phyloP scores from a whole-genome alignment of 2,329 filamentous ascomycete species.

The Aspergillus transmontanensis region DNA sequence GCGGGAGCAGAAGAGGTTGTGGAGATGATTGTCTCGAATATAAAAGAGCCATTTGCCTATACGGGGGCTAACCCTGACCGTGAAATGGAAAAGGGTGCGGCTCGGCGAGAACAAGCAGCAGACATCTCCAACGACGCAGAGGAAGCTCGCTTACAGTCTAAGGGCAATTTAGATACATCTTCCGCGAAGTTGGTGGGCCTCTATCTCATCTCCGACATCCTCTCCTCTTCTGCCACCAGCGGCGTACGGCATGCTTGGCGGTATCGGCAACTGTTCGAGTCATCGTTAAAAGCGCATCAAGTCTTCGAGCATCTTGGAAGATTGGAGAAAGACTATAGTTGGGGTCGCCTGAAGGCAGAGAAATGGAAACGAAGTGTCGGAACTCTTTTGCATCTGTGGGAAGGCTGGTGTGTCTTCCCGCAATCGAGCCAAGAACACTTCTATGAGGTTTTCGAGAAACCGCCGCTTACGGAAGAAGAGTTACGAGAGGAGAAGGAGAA shows the following conservation, averaged over 20 bases:
- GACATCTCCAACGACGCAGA: constrained; percentile 36
- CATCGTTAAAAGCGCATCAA: constrained; percentile 65
- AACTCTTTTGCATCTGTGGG: constrained; percentile 70
- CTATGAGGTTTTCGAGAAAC: constrained; percentile 69
- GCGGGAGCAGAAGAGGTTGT: constrained; percentile 87
- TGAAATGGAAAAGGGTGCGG: constrained; percentile 32
- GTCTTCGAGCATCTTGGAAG: constrained; percentile 76
- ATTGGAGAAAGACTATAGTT: constrained; percentile 70
- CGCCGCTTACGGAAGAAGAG: constrained; percentile 58
- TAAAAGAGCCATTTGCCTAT: constrained; percentile 74
- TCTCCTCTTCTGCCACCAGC: constrained; percentile 74
- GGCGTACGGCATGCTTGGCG: constrained; percentile 84
- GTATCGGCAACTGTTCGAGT: constrained; percentile 79
- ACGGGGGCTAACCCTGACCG: constrained; percentile 68
- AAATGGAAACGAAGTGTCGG: constrained; percentile 81
- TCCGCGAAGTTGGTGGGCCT: constrained; percentile 76
- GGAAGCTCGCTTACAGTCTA: constrained; percentile 34
- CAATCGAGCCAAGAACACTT: constrained; percentile 73
- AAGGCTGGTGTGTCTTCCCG: constrained; percentile 68
- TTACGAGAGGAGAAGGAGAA: constrained; percentile 47
- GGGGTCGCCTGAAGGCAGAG: constrained; percentile 80
- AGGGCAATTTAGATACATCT: constrained; percentile 65
- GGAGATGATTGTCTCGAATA: constrained; percentile 81
- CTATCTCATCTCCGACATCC: constrained; percentile 78
- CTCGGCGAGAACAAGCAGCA: constrained; percentile 37